Base-by-base conservation (phyloP, 2,329 filamentous ascomycete genomes). In the Phoma herbarum region DNA sequence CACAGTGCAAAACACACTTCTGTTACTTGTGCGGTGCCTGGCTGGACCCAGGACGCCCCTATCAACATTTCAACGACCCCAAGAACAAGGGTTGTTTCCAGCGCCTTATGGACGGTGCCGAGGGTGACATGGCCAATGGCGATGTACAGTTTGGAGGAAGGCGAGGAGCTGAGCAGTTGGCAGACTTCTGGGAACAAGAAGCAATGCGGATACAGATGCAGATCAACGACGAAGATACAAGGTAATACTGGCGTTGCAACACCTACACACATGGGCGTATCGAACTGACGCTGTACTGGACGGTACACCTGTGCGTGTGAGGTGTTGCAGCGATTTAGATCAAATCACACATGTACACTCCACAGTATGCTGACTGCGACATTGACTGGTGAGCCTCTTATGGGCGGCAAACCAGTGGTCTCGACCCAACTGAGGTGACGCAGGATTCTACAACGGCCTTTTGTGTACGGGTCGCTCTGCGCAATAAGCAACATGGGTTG, bases 21-120 rank as follows among this genome's bases (percentile, higher is more conserved):
- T 99, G 95, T 80, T 98, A 98, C 68, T 84, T 98, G 1, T 98
- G 95, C 73, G 90, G 90, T 0, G 85, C 88, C n/a, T 98, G 92
- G 90, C 83, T 99, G 41, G 85, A 89, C 55, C 86, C 90, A 0
- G 82, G 80, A 18, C 95, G 97, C 67, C 93, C 93, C 1, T 98
- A 98, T 72, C 80, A 84, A 53, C 95, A 99, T 76, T 99, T 93
- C 80, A 97, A 97, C 72, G 83, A 86, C 26, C 78, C 80, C 50
- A 82, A 85, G 16, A 90, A 87, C 1, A 81, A 81, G 11, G 60
- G 59, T 0, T 99, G 95, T 74, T 96, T 90, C 70, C 90, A 91
- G 83, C 88, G 92, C 4, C 81, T 99, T 2, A 98, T 93, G 93
- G 95, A 97, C 71, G 80, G 96, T 23, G 92, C 96, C 75, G 87